Conservation (phyloP, 352 stramenopile genomes). For the Phytopythium chamaehyphon region DNA sequence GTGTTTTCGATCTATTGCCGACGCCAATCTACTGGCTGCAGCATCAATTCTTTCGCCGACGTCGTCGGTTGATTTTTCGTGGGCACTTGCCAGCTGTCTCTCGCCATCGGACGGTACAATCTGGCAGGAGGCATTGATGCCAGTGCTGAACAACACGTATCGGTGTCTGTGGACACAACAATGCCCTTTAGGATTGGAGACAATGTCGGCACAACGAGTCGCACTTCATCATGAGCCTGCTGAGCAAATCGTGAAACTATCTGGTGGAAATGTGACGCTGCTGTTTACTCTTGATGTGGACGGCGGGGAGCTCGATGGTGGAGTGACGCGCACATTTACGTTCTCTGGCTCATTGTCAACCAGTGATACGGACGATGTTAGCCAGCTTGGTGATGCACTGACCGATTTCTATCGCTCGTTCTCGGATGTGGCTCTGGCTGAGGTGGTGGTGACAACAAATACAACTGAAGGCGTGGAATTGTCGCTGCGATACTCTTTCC, state of each 20-base stretch:
- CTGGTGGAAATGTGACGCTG: slow-evolving; percentile 6
- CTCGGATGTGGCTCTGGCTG: slow-evolving; percentile 6
- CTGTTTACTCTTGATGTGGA: slow-evolving; percentile 10
- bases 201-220: not conserved
- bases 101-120: slow-evolving; percentile 14
- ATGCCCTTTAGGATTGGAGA: slow-evolving; percentile 10
- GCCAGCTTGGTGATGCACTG: slow-evolving; percentile 8
- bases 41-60: not conserved
- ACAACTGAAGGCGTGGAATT: slow-evolving; percentile 7
- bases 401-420: slow-evolving; percentile 12
- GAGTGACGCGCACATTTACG: slow-evolving; percentile 1
- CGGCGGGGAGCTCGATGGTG: slow-evolving; percentile 5
- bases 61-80: slow-evolving; percentile 8
- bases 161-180: slow-evolving; percentile 10
- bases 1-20: slow-evolving; percentile 10
- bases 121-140: slow-evolving; percentile 9
- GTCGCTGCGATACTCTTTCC: slow-evolving; percentile 11
- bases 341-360: slow-evolving; percentile 12
- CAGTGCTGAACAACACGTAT: slow-evolving; percentile 10
- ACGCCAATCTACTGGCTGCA: slow-evolving; percentile 9
- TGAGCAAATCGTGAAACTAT: slow-evolving; percentile 10
- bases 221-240: slow-evolving; percentile 9
- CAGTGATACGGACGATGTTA: not conserved
- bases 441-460: not conserved
- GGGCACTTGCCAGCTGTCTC: slow-evolving; percentile 13